Evolutionary conservation across 1,284 basidiomycete species (phyloP).

Genomic region (Coniophora puteana): DNA sequence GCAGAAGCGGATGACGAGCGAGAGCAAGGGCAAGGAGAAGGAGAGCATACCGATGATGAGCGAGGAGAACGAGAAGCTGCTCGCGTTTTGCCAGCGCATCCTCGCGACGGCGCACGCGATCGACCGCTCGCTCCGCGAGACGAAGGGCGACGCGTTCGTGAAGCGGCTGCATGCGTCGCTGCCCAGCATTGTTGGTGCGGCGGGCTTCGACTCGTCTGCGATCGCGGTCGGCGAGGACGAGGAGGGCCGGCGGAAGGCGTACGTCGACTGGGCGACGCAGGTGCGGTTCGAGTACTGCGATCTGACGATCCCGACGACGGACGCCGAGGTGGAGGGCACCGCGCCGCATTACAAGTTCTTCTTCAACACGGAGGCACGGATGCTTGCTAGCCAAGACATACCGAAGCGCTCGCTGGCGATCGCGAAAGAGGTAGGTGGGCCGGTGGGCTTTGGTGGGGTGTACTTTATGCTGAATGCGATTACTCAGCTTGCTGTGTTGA

Average conservation of each 20-base stretch:
- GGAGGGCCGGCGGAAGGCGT: constrained; percentile 63
- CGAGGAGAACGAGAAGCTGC: constrained; percentile 69
- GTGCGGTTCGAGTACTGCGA: constrained; percentile 88
- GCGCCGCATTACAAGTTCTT: constrained; percentile 74
- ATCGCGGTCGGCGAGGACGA: constrained; percentile 56
- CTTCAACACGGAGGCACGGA: constrained; percentile 75
- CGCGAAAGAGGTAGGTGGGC: constrained; percentile 90
- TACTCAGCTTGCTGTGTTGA: constrained; percentile 78
- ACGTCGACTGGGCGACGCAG: constrained; percentile 78
- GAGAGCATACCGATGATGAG: constrained; percentile 40
- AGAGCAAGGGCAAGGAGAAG: constrained; percentile 59
- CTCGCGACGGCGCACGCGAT: constrained; percentile 76
- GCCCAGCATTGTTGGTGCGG: constrained; percentile 61
- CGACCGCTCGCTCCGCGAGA: constrained; percentile 79
- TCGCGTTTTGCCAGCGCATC: constrained; percentile 75
- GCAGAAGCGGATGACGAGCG: constrained; percentile 67
- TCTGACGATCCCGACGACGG: constrained; percentile 47
- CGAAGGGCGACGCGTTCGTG: constrained; percentile 82
- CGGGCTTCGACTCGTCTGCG: constrained; percentile 32
- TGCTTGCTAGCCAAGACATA: constrained; percentile 75
- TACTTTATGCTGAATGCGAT: constrained; percentile 4
- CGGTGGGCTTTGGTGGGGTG: constrained; percentile 8
- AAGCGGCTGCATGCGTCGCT: constrained; percentile 70
- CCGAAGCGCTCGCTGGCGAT: constrained; percentile 88
- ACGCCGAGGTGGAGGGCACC: constrained; percentile 40